Evolutionary conservation across 768 basidiomycete species (phyloP), one percentile per base, ranked within the genome.

Genomic region (Pleurotus tuber-regium): DNA sequence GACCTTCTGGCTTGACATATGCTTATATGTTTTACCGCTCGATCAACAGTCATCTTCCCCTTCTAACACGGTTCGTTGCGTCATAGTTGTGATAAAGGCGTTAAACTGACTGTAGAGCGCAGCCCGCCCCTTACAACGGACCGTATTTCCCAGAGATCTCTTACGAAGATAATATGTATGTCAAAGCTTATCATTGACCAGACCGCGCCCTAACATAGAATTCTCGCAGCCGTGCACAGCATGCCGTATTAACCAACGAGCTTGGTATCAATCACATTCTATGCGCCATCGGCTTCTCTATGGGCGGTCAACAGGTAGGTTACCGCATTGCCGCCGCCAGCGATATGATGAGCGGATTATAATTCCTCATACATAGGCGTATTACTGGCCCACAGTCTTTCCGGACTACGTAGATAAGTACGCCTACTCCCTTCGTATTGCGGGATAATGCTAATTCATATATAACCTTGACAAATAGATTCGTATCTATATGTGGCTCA

Each of bases 151-250:
- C 80, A 9, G 67, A 65, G 8, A 70, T 82, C 6, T 76, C 79
- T 14, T 83, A 82, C 56, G 74, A 78, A 58, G 80, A 83, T 41
- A 82, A 83, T 59, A 78, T 80, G 81, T 78, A 56, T 59, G 68
- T 36, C 21, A 30, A 41, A n/a, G 14, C 40, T n/a, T n/a, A n/a
- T n/a, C n/a, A 29, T 19, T 21, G 14, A 11, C 10, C 21, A 9
- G 26, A 19, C 49, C 52, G 23, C 21, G 36, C 38, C 14, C 23
- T 43, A 9, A 21, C 18, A 12, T 43, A 21, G 23, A 21, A 11
- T 21, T 21, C 43, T 2, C 25, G 7, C 51, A 81, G 80, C 48
- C 79, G 74, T 35, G 80, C 80, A 11, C 81, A 83, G 57, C 68
- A 80, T 57, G 67, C 72, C 18, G 78, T 83, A 16, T 69, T 82